Conservation (phyloP, 148 eudicot genomes). For the Nyssa sinensis region DNA sequence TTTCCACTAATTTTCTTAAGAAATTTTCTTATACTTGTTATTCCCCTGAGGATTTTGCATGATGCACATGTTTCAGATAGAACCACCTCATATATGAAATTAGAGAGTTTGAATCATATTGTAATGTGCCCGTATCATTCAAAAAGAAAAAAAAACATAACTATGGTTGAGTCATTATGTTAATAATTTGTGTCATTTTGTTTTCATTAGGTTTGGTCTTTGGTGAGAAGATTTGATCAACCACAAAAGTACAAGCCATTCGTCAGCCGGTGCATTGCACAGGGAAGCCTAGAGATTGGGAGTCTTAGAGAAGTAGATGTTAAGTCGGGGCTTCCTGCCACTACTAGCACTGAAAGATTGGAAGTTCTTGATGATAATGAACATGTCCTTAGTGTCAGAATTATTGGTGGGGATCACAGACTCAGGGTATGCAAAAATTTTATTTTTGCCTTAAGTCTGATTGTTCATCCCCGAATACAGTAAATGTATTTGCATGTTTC, state of each 20-base stretch:
- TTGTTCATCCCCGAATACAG: not conserved
- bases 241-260: conserved; percentile 59
- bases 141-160: too few species aligned
- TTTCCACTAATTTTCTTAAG: too few species aligned
- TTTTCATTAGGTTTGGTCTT: conserved; percentile 41
- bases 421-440: conserved; percentile 38
- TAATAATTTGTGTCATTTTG: too few species aligned
- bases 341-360: conserved; percentile 53
- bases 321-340: conserved; percentile 52
- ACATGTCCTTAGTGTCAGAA: conserved; percentile 38
- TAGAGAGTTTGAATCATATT: too few species aligned
- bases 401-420: conserved; percentile 54
- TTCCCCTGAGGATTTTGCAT: not conserved
- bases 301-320: conserved; percentile 55
- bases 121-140: too few species aligned
- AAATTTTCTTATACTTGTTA: not conserved
- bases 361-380: conserved; percentile 50
- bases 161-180: too few species aligned
- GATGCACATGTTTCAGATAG: conserved; percentile 6
- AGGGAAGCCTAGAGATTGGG: conserved; percentile 50
- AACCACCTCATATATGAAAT: not conserved
- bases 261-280: conserved; percentile 39
- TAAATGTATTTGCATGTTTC: not conserved
- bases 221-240: conserved; percentile 58
- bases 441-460: not conserved